Evolutionary conservation across 192 early-diverging fungal genomes (phyloP).

Genomic region (Backusella australiensis): DNA sequence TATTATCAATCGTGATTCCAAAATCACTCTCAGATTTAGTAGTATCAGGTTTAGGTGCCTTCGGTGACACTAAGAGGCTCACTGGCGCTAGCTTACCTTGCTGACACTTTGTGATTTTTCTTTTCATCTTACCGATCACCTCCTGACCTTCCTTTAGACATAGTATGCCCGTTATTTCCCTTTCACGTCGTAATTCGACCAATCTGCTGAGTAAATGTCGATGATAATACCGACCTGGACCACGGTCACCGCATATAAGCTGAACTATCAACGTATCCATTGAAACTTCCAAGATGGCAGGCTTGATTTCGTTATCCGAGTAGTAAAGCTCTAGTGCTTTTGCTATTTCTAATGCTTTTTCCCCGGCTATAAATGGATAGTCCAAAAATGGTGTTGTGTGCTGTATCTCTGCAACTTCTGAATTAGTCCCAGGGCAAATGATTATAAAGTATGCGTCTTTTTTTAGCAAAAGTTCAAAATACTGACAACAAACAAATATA

Average conservation of each 20-base stretch:
- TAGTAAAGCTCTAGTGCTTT: slow-evolving; percentile 20
- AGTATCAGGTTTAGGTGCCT: not conserved
- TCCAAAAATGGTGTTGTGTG: slow-evolving; percentile 15
- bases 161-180: slow-evolving; percentile 18
- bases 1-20: not conserved
- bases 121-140: slow-evolving; percentile 19
- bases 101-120: slow-evolving; percentile 29
- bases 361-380: slow-evolving; percentile 33
- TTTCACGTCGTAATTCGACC: slow-evolving; percentile 13
- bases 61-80: not conserved
- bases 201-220: slow-evolving; percentile 16
- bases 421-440: slow-evolving; percentile 31
- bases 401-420: slow-evolving; percentile 18
- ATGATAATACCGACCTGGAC: slow-evolving; percentile 26
- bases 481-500: slow-evolving; percentile 18
- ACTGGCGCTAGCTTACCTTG: not conserved
- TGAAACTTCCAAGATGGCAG: slow-evolving; percentile 26
- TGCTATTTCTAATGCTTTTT: slow-evolving; percentile 21
- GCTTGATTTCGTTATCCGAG: slow-evolving; percentile 26
- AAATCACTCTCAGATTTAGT: not conserved
- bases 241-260: slow-evolving; percentile 23
- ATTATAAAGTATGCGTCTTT: slow-evolving; percentile 37
- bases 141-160: slow-evolving; percentile 6
- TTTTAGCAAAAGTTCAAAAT: slow-evolving; percentile 24
- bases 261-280: slow-evolving; percentile 21